These are phyloP conservation scores for Saksenaea vasiformis DNA, from an alignment of 371 early-diverging fungal genomes.

Conservation along the genomic window DNA sequence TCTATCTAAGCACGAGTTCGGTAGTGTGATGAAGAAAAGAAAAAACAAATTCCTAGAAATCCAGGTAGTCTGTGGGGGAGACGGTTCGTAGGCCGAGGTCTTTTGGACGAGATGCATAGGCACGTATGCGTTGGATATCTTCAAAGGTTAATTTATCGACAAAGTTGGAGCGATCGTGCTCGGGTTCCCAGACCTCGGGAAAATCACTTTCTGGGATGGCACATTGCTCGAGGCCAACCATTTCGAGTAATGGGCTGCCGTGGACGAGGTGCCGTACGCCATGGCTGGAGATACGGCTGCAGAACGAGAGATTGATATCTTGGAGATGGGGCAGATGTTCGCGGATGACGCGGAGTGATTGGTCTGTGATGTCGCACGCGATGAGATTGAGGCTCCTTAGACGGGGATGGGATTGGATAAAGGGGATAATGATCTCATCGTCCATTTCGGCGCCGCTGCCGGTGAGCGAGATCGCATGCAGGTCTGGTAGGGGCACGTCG, in stretches of 20 bases:
- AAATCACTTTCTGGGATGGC: slow-evolving; percentile 25
- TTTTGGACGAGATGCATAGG: too few relatives aligned
- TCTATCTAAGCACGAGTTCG: too few relatives aligned
- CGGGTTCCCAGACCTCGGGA: slow-evolving; percentile 26
- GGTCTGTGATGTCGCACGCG: slow-evolving; percentile 44
- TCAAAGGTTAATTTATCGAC: not conserved
- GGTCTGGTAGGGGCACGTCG: slow-evolving; percentile 14
- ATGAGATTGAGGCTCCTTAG: slow-evolving; percentile 32
- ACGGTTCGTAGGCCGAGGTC: too few relatives aligned
- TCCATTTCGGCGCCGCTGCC: slow-evolving; percentile 29
- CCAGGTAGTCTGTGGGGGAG: too few relatives aligned
- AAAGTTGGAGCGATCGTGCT: not conserved
- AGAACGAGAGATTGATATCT: slow-evolving; percentile 42
- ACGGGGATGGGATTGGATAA: slow-evolving; percentile 31
- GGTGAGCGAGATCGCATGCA: slow-evolving; percentile 38
- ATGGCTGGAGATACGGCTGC: slow-evolving; percentile 19
- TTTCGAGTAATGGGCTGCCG: slow-evolving; percentile 18
- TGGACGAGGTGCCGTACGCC: slow-evolving; percentile 34
- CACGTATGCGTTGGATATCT: not conserved
- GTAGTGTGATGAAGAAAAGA: too few relatives aligned
- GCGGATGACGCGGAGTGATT: slow-evolving; percentile 28
- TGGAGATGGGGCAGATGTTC: slow-evolving; percentile 23
- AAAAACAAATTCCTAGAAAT: too few relatives aligned
- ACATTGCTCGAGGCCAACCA: slow-evolving; percentile 45
- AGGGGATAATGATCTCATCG: slow-evolving; percentile 36